Percentiles rank a stretch among this genome's conserved stretches.
Conservation (phyloP, 768 basidiomycete genomes). For the Russula virescens region DNA sequence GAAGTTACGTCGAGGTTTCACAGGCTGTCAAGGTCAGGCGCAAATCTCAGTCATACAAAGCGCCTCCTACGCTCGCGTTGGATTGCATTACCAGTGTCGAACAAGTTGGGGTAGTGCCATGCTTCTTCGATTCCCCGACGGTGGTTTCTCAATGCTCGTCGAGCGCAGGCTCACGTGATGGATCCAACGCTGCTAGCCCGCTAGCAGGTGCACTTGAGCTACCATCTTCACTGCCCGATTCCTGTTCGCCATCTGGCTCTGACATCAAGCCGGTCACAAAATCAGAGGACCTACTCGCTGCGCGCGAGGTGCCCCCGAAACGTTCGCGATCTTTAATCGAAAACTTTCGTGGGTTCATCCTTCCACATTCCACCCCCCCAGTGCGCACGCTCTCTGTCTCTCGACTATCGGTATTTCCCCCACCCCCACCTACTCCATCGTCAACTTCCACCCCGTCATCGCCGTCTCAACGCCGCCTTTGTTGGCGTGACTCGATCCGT, state of each 20-base stretch:
- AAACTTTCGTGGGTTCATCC: slow-evolving; percentile 56
- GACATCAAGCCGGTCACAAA: slow-evolving; percentile 24
- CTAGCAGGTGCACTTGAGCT: slow-evolving; percentile 18
- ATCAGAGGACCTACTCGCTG: slow-evolving; percentile 25
- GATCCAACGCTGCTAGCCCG: slow-evolving; percentile 12
- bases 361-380: slow-evolving; percentile 13
- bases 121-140: slow-evolving; percentile 20
- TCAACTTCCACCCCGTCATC: slow-evolving; percentile 10
- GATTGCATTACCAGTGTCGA: slow-evolving; percentile 6
- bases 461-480: slow-evolving; percentile 5
- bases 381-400: slow-evolving; percentile 21
- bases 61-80: slow-evolving; percentile 10
- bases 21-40: neutral
- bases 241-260: slow-evolving; percentile 26
- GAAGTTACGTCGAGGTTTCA: slow-evolving; percentile 35
- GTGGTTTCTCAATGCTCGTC: slow-evolving; percentile 21
- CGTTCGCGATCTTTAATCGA: slow-evolving; percentile 52
- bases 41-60: slow-evolving; percentile 2
- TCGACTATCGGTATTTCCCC: slow-evolving; percentile 5
- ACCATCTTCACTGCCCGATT: slow-evolving; percentile 22
- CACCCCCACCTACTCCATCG: neutral
- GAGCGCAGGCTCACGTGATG: slow-evolving; percentile 11
- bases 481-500: slow-evolving; percentile 13
- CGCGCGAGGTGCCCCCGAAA: slow-evolving; percentile 28
- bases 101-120: slow-evolving; percentile 4